Conservation (phyloP, 139 green algal species). For the Chlorella sp. region DNA sequence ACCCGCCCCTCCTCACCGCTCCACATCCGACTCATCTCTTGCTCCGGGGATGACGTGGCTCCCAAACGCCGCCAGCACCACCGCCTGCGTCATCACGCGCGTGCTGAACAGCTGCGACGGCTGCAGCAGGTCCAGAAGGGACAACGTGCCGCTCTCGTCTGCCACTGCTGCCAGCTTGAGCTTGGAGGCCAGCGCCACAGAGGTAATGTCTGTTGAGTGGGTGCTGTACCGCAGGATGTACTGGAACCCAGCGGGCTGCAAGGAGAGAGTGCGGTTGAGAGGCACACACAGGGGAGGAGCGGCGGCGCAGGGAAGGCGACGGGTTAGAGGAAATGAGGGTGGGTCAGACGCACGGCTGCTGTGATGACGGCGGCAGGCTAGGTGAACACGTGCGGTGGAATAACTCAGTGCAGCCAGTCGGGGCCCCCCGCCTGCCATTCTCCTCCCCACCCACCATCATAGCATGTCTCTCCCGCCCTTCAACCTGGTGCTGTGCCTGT, state of each 20-base stretch:
- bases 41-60: constrained; percentile 26
- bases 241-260: constrained; percentile 60
- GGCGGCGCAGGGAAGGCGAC: not conserved
- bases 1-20: constrained; percentile 4
- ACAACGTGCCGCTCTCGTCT: constrained; percentile 43
- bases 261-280: not conserved
- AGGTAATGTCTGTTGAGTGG: constrained; percentile 41
- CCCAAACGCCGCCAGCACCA: constrained; percentile 30
- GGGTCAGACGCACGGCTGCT: no score
- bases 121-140: constrained; percentile 50
- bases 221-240: constrained; percentile 51
- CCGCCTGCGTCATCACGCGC: constrained; percentile 27
- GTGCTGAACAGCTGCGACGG: constrained; percentile 18
- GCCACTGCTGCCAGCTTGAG: constrained; percentile 48
- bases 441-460: not conserved
- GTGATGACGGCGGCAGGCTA: no score
- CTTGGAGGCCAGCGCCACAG: constrained; percentile 33
- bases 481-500: not conserved
- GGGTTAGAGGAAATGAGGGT: not conserved
- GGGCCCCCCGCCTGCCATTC: not conserved
- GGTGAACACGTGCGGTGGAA: not conserved
- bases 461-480: not conserved
- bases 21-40: constrained; percentile 13
- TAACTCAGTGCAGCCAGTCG: not conserved
- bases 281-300: not conserved